Percentiles rank a stretch among this genome's conserved stretches.
These are phyloP conservation scores for Pichia membranifaciens DNA, from an alignment of 805 yeast species.

Conservation along the genomic window DNA sequence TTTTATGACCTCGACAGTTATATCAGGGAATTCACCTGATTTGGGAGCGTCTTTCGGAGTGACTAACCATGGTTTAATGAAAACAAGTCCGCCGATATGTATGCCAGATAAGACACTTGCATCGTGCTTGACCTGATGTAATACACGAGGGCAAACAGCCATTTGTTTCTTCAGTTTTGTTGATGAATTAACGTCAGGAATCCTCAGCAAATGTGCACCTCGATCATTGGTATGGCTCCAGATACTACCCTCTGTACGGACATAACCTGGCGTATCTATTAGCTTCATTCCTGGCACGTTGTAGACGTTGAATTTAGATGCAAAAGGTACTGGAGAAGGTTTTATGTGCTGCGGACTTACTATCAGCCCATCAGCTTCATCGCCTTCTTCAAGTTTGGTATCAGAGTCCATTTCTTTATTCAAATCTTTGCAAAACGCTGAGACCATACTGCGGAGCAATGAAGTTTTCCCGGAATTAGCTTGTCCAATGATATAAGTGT, in stretches of 20 bases:
- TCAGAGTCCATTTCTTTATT: neutral
- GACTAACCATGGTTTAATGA: conserved; percentile 9
- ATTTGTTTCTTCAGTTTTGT: neutral
- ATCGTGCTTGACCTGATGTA: neutral
- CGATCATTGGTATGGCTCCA: conserved; percentile 15
- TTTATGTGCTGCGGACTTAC: neutral
- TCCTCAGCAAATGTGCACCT: conserved; percentile 9
- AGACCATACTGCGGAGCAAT: conserved; percentile 11
- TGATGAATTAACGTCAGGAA: neutral
- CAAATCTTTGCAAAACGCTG: neutral
- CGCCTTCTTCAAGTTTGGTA: neutral
- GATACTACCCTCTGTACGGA: conserved; percentile 19
- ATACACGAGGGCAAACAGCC: neutral
- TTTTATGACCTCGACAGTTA: neutral
- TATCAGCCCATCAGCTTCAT: neutral
- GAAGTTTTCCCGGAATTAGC: conserved; percentile 27
- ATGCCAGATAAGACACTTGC: neutral
- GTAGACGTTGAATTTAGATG: conserved; percentile 12
- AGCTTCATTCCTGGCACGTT: conserved; percentile 15
- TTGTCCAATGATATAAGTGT: conserved; percentile 26
- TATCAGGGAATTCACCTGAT: no score
- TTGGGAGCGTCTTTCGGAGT: neutral
- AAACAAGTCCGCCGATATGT: neutral
- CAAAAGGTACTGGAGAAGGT: conserved; percentile 8
- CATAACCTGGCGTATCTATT: conserved; percentile 29